Base-by-base conservation (phyloP, 768 basidiomycete genomes). In the Suillus placidus region DNA sequence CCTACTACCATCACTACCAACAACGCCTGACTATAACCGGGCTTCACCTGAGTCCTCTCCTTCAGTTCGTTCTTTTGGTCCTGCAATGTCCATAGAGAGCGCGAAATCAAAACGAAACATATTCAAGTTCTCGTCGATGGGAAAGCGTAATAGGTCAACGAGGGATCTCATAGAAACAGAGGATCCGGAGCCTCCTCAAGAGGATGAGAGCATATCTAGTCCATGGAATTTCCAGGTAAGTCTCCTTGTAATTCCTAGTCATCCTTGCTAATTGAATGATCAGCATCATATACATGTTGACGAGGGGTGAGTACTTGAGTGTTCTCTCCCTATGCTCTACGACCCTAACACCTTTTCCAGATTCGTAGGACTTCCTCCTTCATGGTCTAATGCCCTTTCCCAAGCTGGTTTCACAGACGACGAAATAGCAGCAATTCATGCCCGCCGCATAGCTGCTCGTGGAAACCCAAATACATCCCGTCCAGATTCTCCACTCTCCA, bases 251-350 rank as follows among this genome's bases (percentile, higher is more conserved):
- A 26, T 14, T n/a, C 43, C 1, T 8, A 42, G 14, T 49, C 40
- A 37, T 68, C 34, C 38, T 49, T 65, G 52, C 56, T 56, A 35
- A 51, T 40, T 40, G 16, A 66, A 2, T 61, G 65, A 67, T 35
- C 67, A 91, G 90, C 91, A 93, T 72, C 84, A 92, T 71, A 86
- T 92, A 40, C 91, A 93, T 71, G 91, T 92, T 35, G 89, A 92
- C 74, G 91, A 92, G 77, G 87, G 81, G 87, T 90, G n/a, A n/a
- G n/a, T n/a, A n/a, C n/a, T n/a, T n/a, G 69, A 64, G 84, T 81
- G 23, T 52, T 13, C 37, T 16, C 20, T 35, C 20, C 3, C 13
- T 40, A 66, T 51, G 60, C 51, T 26, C 51, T 47, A 61, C 64
- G 54, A 62, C 32, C 20, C 32, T 51, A 45, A 64, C 57, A 7